Evolutionary conservation across 345 rosid species (phyloP).

Genomic region (Eucalyptus tenuipes): DNA sequence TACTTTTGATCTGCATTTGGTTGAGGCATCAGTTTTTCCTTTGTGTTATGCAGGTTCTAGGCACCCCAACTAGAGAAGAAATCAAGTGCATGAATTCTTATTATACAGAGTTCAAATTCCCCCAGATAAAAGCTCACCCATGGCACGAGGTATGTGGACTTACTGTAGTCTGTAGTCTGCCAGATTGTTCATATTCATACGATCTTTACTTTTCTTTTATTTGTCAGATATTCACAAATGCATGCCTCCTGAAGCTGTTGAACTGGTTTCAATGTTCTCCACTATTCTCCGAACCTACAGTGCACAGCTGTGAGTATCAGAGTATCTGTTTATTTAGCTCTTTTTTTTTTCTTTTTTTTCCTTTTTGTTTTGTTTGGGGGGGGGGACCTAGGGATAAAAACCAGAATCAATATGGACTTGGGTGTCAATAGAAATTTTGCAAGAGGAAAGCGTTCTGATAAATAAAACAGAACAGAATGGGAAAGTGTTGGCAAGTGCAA

Average conservation of each 20-base stretch:
- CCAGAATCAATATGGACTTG: neutral
- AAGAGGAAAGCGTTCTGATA: too few relatives aligned
- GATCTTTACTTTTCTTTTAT: neutral
- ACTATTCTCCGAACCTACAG: conserved; percentile 4
- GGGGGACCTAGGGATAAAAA: neutral
- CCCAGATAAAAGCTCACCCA: conserved; percentile 14
- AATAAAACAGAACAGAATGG: neutral
- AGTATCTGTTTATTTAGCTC: neutral
- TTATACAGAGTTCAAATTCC: conserved; percentile 10
- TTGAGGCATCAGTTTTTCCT: neutral
- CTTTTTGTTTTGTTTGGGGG: neutral
- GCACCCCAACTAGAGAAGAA: conserved; percentile 10
- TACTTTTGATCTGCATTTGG: neutral
- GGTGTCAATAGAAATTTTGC: neutral
- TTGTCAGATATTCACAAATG: conserved; percentile 10
- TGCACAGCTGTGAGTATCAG: neutral
- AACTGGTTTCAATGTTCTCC: conserved; percentile 8
- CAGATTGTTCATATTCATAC: neutral
- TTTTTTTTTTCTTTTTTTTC: neutral
- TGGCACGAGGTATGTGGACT: conserved; percentile 6
- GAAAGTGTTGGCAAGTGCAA: neutral
- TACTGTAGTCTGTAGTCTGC: neutral
- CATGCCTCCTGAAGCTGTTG: conserved; percentile 13
- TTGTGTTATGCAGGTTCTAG: conserved; percentile 1
- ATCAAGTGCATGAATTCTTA: conserved; percentile 15